Evolutionary conservation across 2,329 filamentous ascomycete genomes (phyloP).

Genomic region (Corinectria fuckeliana): DNA sequence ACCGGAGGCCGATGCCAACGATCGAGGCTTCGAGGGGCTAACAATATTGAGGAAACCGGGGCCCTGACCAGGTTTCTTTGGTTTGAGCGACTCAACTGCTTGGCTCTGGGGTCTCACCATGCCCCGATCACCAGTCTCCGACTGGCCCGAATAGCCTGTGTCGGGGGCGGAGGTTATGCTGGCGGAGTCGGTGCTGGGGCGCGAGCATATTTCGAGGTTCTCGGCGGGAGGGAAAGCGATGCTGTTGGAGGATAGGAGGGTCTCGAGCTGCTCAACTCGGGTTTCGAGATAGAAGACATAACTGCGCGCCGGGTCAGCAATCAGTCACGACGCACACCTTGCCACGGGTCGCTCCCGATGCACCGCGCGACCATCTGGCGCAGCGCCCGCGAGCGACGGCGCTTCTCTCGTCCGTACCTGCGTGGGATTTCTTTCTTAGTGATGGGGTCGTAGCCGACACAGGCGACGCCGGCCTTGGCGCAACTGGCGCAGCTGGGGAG

Average conservation of each 20-base stretch:
- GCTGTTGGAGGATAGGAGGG: slow-evolving; percentile 70
- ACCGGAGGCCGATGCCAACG: slow-evolving; percentile 83
- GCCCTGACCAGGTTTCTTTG: slow-evolving; percentile 43
- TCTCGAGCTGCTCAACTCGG: slow-evolving; percentile 82
- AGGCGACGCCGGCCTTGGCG: slow-evolving; percentile 89
- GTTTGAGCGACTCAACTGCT: slow-evolving; percentile 42
- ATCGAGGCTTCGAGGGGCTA: slow-evolving; percentile 78
- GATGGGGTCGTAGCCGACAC: slow-evolving; percentile 95
- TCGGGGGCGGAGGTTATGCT: slow-evolving; percentile 43
- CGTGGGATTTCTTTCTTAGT: slow-evolving; percentile 94
- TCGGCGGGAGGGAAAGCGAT: slow-evolving; percentile 76
- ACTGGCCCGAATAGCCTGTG: slow-evolving; percentile 42
- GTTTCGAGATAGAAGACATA: slow-evolving; percentile 97
- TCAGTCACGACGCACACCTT: neutral
- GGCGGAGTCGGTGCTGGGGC: slow-evolving; percentile 49
- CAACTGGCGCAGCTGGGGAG: slow-evolving; percentile 90
- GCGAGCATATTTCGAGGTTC: slow-evolving; percentile 69
- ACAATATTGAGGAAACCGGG: slow-evolving; percentile 74
- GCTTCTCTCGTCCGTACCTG: slow-evolving; percentile 63
- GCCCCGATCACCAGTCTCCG: slow-evolving; percentile 39
- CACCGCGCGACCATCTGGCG: neutral
- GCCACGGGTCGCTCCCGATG: neutral
- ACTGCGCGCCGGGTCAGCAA: slow-evolving; percentile 50
- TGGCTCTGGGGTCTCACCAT: slow-evolving; percentile 39
- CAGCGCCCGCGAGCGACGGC: slow-evolving; percentile 4